Conservation (phyloP, 768 basidiomycete species). For the Xerocomellus intermedius region DNA sequence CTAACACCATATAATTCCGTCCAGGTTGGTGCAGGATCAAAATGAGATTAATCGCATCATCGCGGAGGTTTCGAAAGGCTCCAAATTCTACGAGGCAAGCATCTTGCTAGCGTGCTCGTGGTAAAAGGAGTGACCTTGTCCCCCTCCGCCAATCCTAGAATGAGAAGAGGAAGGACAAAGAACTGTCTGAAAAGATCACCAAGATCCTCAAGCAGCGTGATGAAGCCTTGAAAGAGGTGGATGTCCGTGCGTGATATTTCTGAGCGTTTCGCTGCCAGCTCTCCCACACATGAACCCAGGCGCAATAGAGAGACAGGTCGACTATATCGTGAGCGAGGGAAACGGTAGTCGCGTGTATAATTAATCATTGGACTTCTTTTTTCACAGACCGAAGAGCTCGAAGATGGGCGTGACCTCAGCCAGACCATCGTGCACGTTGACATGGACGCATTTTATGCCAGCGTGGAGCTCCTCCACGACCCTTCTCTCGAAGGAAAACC, state of each 20-base stretch:
- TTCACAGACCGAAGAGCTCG: conserved; percentile 60
- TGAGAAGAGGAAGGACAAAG: conserved; percentile 87
- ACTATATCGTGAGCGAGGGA: conserved; percentile 59
- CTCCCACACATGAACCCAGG: conserved; percentile 32
- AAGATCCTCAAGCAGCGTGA: conserved; percentile 66
- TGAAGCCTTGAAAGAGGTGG: conserved; percentile 51
- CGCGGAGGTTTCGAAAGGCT: conserved; percentile 88
- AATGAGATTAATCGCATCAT: conserved; percentile 86
- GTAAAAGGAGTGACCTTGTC: background rate
- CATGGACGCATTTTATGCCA: conserved; percentile 92
- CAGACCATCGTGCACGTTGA: conserved; percentile 93
- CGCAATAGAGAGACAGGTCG: conserved; percentile 62
- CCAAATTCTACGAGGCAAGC: conserved; percentile 83
- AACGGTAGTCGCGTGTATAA: background rate
- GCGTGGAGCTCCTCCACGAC: conserved; percentile 68
- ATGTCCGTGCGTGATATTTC: conserved; percentile 47
- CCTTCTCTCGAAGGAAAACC: conserved; percentile 67
- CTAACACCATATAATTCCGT: conserved; percentile 11
- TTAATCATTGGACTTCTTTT: background rate
- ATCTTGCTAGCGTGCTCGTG: background rate
- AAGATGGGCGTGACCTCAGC: conserved; percentile 71
- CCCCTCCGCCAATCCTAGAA: conserved; percentile 46
- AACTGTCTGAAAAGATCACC: conserved; percentile 73
- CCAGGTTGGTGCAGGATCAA: conserved; percentile 71
- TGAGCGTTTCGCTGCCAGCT: background rate